Base-by-base conservation (phyloP, 352 stramenopile species). In the Phytophthora foliorum region DNA sequence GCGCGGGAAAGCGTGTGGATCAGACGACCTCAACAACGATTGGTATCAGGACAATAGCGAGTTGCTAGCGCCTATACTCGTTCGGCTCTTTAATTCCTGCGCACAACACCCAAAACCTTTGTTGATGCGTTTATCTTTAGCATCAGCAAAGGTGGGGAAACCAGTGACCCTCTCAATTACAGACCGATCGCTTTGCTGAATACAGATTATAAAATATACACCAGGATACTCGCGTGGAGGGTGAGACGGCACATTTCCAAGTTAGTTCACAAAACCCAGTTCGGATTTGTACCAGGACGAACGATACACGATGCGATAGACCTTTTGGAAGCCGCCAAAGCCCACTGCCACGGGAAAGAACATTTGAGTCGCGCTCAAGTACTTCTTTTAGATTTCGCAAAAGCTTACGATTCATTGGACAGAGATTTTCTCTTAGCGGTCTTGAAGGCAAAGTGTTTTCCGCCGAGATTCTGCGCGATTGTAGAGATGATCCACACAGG, bases 241-340 rank as follows among this genome's bases (percentile, higher is more conserved):
- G 16, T 66, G 5, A 4, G 57, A 4, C 10, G 10, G 11, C 24
- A 53, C 11, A 44, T 66, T 3, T 7, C 8, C 0, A 6, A 53
- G 4, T 9, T 66, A 13, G 46, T 66, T 4, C 34, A 58, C 27
- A 10, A 2, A 1, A 57, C 32, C 0, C 57, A 66, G 27, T 57
- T 19, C n/a, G 36, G 57, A 0, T 66, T 66, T n/a, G 25, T 53
- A 13, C 48, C 46, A 6, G 48, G 57, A 3, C 1, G 25, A 17
- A 46, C 46, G 1, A 66, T 66, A 11, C 46, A 66, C 13, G 48
- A 57, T 25, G 48, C 25, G 4, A 66, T 57, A 11, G 46, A 66
- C 24, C 10, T 54, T 1, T 32, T 58, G 2, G 52, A 69, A 11
- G 61, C 45, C 1, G 53, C 53, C 0, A 63, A 63, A 22, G 4